Percentiles rank a stretch among this genome's conserved stretches.
Conservation (phyloP, 306 rosid species). For the Cajanus cajan region DNA sequence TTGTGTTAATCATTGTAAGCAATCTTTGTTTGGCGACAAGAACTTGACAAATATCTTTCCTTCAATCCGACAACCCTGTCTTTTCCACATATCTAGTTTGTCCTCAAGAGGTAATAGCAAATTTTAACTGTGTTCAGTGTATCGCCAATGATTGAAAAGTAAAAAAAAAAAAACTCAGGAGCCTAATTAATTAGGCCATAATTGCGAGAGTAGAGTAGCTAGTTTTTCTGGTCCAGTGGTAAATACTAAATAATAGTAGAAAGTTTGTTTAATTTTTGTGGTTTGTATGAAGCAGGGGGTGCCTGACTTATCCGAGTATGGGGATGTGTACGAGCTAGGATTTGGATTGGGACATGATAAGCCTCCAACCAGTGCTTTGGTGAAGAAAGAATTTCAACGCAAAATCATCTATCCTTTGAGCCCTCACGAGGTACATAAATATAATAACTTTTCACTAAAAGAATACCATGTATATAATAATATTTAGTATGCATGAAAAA, state of each 20-base stretch:
- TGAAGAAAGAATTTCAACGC: conserved; percentile 81
- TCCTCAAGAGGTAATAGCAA: not conserved
- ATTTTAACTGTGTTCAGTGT: conserved; percentile 9
- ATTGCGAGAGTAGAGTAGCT: not conserved
- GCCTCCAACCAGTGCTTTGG: conserved; percentile 78
- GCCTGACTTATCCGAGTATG: conserved; percentile 80
- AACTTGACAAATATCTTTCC: conserved; percentile 7
- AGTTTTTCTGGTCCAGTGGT: not conserved
- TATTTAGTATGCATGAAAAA: no score
- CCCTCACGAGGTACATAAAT: conserved; percentile 67
- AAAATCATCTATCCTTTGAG: conserved; percentile 62
- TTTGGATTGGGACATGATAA: conserved; percentile 72
- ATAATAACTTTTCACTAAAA: no score
- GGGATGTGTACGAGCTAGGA: conserved; percentile 66
- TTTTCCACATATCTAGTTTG: conserved; percentile 24
- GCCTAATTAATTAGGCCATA: conserved; percentile 12
- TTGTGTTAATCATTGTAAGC: conserved; percentile 42
- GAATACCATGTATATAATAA: no score
- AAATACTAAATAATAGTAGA: not conserved
- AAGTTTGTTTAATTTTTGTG: not conserved
- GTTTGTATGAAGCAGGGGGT: conserved; percentile 53
- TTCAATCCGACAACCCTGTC: conserved; percentile 34
- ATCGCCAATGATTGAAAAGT: conserved; percentile 37
- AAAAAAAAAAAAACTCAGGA: conserved; percentile 21
- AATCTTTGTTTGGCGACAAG: conserved; percentile 31